A percentile compares a stretch with the other conserved stretches of the same genome.
Evolutionary conservation across 805 yeast genomes (phyloP).

Genomic region (Cyberlindnera petersonii): DNA sequence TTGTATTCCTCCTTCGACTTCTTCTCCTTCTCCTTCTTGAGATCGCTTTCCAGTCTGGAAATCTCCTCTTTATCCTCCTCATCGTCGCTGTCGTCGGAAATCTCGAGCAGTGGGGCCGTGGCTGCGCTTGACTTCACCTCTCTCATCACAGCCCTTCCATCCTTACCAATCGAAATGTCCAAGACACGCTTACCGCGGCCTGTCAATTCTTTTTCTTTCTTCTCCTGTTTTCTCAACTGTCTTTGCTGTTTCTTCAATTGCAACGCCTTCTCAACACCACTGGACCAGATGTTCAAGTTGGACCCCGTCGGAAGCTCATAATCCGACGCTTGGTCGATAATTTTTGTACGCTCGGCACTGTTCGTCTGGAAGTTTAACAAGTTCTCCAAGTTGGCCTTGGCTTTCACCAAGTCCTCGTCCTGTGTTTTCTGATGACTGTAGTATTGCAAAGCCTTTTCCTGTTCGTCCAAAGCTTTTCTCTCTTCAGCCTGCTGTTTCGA

Average conservation of each 20-base stretch:
- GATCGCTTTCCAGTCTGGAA: slow-evolving; percentile 27
- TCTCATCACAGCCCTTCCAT: slow-evolving; percentile 70
- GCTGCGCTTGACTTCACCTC: slow-evolving; percentile 19
- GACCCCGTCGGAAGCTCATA: slow-evolving; percentile 59
- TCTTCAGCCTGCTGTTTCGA: slow-evolving; percentile 35
- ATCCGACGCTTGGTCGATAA: slow-evolving; percentile 91
- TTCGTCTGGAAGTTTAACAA: slow-evolving; percentile 78
- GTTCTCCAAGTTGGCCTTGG: slow-evolving; percentile 70
- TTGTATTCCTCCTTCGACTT: slow-evolving; percentile 31
- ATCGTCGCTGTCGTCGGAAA: slow-evolving; percentile 34
- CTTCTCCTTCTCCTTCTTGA: slow-evolving; percentile 33
- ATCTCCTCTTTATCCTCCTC: slow-evolving; percentile 32
- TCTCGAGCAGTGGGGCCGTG: slow-evolving; percentile 1
- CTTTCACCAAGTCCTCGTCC: slow-evolving; percentile 61
- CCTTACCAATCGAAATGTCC: slow-evolving; percentile 67
- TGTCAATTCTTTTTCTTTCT: slow-evolving; percentile 48
- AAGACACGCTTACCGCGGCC: slow-evolving; percentile 77
- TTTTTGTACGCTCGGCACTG: slow-evolving; percentile 84
- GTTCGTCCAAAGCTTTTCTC: slow-evolving; percentile 36
- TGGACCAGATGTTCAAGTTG: slow-evolving; percentile 69
- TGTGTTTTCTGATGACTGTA: slow-evolving; percentile 37
- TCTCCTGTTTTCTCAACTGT: slow-evolving; percentile 60
- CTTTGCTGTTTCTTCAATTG: slow-evolving; percentile 84
- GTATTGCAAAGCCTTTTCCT: slow-evolving; percentile 40
- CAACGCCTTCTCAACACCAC: slow-evolving; percentile 79